These are phyloP conservation scores for Isochrysis galbana DNA, from an alignment of 78 protist species.

Conservation along the genomic window DNA sequence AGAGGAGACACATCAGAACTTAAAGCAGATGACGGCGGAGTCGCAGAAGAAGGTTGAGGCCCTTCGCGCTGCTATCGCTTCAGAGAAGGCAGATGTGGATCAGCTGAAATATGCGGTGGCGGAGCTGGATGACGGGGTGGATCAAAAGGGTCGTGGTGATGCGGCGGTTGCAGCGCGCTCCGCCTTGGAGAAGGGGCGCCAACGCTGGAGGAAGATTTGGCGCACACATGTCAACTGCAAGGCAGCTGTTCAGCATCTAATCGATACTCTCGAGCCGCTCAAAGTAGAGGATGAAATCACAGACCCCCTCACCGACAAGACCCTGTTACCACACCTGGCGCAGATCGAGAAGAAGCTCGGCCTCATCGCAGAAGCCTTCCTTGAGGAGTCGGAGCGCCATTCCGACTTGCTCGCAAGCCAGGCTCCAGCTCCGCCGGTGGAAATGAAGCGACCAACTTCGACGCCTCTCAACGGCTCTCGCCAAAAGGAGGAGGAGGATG, in stretches of 20 bases:
- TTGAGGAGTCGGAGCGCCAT: not conserved
- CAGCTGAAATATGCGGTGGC: conserved; percentile 38
- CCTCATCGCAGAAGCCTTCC: not conserved
- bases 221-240: not conserved
- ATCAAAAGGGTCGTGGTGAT: not conserved
- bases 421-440: no score
- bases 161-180: not conserved
- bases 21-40: conserved; percentile 7
- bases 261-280: not conserved
- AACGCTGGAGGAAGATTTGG: not conserved
- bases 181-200: not conserved
- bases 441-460: conserved; percentile 12
- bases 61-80: not conserved
- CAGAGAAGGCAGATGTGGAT: not conserved
- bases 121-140: not conserved
- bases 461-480: not conserved
- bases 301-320: not conserved
- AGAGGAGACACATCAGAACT: conserved; percentile 51
- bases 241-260: not conserved
- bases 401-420: not conserved
- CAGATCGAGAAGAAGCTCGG: not conserved
- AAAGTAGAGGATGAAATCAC: not conserved
- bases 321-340: not conserved
- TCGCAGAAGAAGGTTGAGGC: not conserved
- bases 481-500: not conserved